These are phyloP conservation scores for Botrytis hyacinthi DNA, from an alignment of 2,329 filamentous ascomycete genomes.

Conservation along the genomic window DNA sequence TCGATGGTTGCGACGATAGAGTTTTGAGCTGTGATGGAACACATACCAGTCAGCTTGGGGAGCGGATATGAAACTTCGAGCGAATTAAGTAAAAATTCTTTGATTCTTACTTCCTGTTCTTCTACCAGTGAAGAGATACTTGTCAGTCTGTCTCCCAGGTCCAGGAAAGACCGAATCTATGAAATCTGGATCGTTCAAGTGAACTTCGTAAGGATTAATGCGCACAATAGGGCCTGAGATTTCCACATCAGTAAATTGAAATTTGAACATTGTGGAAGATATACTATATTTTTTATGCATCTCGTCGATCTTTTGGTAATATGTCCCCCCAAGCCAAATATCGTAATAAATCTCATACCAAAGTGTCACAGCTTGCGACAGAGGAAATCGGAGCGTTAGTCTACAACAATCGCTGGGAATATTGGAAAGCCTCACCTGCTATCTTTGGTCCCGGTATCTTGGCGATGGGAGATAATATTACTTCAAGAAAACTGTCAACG, in stretches of 20 bases:
- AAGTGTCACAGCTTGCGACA: neutral
- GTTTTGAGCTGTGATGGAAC: neutral
- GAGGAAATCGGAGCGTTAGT: neutral
- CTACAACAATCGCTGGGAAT: neutral
- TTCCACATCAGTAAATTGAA: neutral
- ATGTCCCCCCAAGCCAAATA: neutral
- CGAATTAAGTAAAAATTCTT: rapidly evolving
- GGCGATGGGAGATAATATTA: neutral
- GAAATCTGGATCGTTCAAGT: neutral
- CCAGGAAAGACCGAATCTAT: neutral
- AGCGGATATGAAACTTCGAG: neutral
- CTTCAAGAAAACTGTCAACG: neutral
- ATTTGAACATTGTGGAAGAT: neutral
- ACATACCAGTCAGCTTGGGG: neutral
- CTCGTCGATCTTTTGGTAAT: neutral
- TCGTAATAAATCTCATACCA: neutral
- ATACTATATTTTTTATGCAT: neutral
- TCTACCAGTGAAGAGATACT: neutral
- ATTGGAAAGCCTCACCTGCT: neutral
- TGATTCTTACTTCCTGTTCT: neutral
- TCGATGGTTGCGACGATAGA: slow-evolving; percentile 22
- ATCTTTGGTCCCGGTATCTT: neutral
- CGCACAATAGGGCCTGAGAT: neutral
- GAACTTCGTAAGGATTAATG: neutral
- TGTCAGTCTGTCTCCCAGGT: neutral